Base-by-base conservation (phyloP, 805 yeast genomes). In the Nadsonia fulvescens region DNA sequence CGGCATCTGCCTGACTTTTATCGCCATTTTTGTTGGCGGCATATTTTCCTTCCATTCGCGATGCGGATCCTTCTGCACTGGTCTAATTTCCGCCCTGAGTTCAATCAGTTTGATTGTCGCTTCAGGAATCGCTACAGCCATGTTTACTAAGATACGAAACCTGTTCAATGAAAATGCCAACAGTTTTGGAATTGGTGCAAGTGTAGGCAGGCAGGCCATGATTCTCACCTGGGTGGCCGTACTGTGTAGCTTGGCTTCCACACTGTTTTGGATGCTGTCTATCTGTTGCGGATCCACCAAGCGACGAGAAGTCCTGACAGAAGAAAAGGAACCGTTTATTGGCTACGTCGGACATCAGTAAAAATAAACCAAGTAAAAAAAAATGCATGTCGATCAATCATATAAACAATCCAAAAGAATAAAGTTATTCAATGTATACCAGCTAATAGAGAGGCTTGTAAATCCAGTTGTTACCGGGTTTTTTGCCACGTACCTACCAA, bases 211-310 rank as follows among this genome's bases (percentile, higher is more conserved):
- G 11, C 30, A 39, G 26, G 72, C 62, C 37, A 61, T 66, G 28
- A 81, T 68, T 3, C 47, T 71, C 23, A 51, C 67, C 6, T 77
- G 86, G 89, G 67, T 66, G 8, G 59, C 70, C 1, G 62, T 58
- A 3, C 71, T 47, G 9, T 66, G 68, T 5, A 39, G 61, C 2
- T 32, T 64, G 9, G 26, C 59, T 25, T 44, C 64, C 8, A 35
- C 48, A n/a, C 11, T 61, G 12, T 39, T 55, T 28, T 60, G 63
- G 62, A 33, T 47, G 30, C 35, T 57, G 24, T 48, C 57, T 14
- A 43, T 51, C 15, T 61, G 66, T 44, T 58, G 62, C 39, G 61
- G 63, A 23, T 36, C 39, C n/a, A 34, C 51, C 1, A 30, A 42
- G 20, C 14, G 29, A 18, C 22, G 22, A 12, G 24, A 38, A 24